Conservation (phyloP, 495 filamentous ascomycete species). For the Glarea lozoyensis region DNA sequence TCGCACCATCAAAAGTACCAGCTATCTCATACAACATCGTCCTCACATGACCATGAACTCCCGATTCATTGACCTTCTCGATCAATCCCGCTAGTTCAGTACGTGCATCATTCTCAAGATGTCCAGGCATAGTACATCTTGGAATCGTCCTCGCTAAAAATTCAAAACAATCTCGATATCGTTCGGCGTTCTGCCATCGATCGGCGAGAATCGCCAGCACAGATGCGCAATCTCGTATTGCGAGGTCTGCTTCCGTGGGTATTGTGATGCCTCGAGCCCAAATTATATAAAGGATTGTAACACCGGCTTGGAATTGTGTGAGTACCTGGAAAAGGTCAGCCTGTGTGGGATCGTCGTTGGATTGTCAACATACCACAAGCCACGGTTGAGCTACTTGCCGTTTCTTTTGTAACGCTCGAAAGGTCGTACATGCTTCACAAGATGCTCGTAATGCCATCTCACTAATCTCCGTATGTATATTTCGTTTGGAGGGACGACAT, state of each 20-base stretch:
- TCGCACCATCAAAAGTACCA: too few relatives aligned
- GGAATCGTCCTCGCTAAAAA: not conserved
- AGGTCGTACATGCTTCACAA: slow-evolving; percentile 6
- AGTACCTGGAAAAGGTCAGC: not conserved
- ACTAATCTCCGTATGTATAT: not conserved
- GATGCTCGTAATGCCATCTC: slow-evolving; percentile 2
- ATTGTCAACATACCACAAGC: not conserved
- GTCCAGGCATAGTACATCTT: not conserved
- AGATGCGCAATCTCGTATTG: slow-evolving; percentile 4
- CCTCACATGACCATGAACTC: slow-evolving; percentile 4
- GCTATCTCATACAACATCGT: slow-evolving; percentile 5
- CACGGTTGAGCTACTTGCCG: slow-evolving; percentile 2
- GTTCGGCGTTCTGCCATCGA: slow-evolving; percentile 8
- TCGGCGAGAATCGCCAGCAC: slow-evolving; percentile 7
- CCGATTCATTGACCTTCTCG: not conserved
- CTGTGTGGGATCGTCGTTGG: too few relatives aligned
- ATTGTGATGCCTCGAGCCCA: not conserved
- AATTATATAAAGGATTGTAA: slow-evolving; percentile 7
- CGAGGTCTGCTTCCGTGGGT: slow-evolving; percentile 4
- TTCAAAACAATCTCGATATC: slow-evolving; percentile 10
- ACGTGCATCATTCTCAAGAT: not conserved
- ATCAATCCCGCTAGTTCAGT: slow-evolving; percentile 1
- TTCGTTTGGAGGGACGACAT: not conserved
- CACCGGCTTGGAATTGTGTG: slow-evolving; percentile 7
- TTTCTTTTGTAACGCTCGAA: slow-evolving; percentile 5